These are phyloP conservation scores for Hirschfeldia incana DNA, from an alignment of 345 rosid species.

Conservation along the genomic window DNA sequence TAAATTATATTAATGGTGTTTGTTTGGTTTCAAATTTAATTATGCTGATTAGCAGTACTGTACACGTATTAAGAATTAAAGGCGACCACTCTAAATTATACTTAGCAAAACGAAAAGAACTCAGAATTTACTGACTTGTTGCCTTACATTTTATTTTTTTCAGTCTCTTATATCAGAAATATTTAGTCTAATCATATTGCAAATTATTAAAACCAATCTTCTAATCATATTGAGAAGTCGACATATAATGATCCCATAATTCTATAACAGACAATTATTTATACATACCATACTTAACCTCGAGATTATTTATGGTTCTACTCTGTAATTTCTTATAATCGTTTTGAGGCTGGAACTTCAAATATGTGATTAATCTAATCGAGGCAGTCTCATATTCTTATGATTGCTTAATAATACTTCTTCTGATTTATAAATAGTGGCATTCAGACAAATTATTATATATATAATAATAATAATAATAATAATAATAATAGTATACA, in stretches of 20 bases:
- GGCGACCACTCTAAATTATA: constrained; percentile 9
- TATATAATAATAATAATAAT: too few species aligned
- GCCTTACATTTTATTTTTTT: not conserved
- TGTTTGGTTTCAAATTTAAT: constrained; percentile 16
- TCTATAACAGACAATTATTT: not conserved
- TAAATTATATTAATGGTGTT: constrained; percentile 13
- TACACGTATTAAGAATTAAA: not conserved
- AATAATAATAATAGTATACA: too few species aligned
- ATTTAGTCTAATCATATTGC: not conserved
- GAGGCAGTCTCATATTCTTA: not conserved
- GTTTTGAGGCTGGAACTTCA: not conserved
- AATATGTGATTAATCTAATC: not conserved
- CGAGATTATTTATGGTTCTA: not conserved
- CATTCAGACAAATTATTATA: not conserved
- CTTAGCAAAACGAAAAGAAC: not conserved
- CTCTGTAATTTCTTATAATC: not conserved
- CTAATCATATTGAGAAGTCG: not conserved
- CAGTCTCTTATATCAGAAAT: not conserved
- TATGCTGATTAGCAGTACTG: not conserved
- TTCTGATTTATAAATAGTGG: not conserved
- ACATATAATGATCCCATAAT: not conserved
- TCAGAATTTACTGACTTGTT: constrained; percentile 13
- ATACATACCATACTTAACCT: not conserved
- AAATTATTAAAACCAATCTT: not conserved
- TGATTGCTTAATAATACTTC: not conserved